Evolutionary conservation across 2,329 filamentous ascomycete species (phyloP), one percentile per base, ranked within the genome.

Genomic region (Pseudogymnoascus sp.): DNA sequence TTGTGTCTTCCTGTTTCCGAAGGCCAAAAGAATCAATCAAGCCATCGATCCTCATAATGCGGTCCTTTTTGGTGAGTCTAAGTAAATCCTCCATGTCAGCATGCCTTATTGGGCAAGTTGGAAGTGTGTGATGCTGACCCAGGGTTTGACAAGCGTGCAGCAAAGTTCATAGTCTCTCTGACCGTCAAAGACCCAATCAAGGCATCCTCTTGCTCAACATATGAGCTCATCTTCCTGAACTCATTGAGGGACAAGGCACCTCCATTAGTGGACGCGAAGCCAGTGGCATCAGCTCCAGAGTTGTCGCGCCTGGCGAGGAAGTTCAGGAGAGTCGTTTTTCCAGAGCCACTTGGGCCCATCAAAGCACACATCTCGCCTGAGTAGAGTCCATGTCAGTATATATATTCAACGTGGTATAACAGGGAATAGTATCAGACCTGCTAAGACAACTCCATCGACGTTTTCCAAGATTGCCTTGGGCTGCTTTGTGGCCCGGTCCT

Each of bases 161-260:
- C 86, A 71, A 93, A 93, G 64, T 84, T 76, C 61, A 94, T 75
- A 0, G 89, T 93, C 76, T 93, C 90, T 25, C 82, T 78, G 9
- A 92, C 88, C 0, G 89, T 93, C 65, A 93, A 77, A 0, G 87
- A 86, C 2, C 89, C 90, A 50, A 92, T 86, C n/a, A 93, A 78
- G 1, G 88, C 86, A 75, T 94, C 90, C 65, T 93, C 89, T 70
- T 94, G 90, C 75, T 94, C 90, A 16, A 93, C 89, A 68, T 90
- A 93, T 57, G 84, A 83, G 58, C 83, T 86, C 50, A 91, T 78
- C 57, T 82, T 79, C 11, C 84, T 82, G 66, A 92, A 86, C 0
- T 77, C 76, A 8, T 77, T 72, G 6, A 78, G 73, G 3, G 83
- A 78, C 3, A 84, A 18, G 28, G 28, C 28, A 4, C 87, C 81